A percentile compares a stretch with the other conserved stretches of the same genome.
Conservation (phyloP, 257 asterid genomes). For the Penstemon eatonii region DNA sequence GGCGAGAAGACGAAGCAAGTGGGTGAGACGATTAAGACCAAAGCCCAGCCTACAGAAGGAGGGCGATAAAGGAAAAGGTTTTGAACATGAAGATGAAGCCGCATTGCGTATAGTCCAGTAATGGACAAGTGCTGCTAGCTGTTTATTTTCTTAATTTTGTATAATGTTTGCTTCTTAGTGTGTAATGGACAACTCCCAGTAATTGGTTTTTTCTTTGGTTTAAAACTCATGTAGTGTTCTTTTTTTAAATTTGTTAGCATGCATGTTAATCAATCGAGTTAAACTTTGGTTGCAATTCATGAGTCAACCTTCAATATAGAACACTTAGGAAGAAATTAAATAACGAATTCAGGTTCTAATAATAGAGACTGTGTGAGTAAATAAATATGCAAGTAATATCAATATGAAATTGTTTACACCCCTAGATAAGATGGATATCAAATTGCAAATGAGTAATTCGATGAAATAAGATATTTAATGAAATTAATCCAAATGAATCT, state of each 20-base stretch:
- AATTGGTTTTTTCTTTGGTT: too few relatives aligned
- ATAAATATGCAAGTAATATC: background rate
- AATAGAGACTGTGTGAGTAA: too few relatives aligned
- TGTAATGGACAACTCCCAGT: background rate
- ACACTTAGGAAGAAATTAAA: background rate
- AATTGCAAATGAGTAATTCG: slow-evolving; percentile 1
- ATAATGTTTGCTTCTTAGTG: background rate
- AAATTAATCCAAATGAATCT: background rate
- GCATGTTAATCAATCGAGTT: too few relatives aligned
- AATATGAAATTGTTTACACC: background rate
- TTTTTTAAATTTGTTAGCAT: too few relatives aligned
- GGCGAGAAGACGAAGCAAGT: slow-evolving; percentile 74
- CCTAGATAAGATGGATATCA: background rate
- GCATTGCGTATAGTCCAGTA: slow-evolving; percentile 18
- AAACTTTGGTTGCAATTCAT: too few relatives aligned
- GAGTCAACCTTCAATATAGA: too few relatives aligned
- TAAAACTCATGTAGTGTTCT: too few relatives aligned
- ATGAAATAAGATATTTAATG: background rate
- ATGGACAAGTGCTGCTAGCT: slow-evolving; percentile 7
- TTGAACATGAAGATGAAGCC: slow-evolving; percentile 29
- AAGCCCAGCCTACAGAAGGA: slow-evolving; percentile 42
- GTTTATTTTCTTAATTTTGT: background rate
- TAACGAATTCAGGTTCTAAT: background rate
- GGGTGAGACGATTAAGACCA: slow-evolving; percentile 60
- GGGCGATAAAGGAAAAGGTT: slow-evolving; percentile 26